Percentiles rank a stretch among this genome's conserved stretches.
Evolutionary conservation across 768 basidiomycete species (phyloP).

Genomic region (Epithele typhae): DNA sequence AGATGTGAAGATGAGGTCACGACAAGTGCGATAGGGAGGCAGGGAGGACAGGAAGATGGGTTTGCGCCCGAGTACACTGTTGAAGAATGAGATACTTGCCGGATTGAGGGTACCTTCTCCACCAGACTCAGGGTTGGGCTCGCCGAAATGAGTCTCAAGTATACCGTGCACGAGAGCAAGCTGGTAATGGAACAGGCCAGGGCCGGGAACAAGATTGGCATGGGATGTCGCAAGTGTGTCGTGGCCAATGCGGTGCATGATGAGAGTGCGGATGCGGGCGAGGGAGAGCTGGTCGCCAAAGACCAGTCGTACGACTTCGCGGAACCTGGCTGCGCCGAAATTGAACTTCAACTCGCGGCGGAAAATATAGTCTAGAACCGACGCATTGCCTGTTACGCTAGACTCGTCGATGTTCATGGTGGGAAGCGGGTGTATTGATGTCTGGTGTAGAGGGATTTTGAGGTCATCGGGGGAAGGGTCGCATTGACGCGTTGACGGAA

Average conservation of each 20-base stretch:
- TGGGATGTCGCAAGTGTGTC: slow-evolving; percentile 23
- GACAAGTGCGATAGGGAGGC: slow-evolving; percentile 25
- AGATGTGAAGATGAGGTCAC: slow-evolving; percentile 27
- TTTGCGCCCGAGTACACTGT: too few relatives aligned
- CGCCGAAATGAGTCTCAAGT: too few relatives aligned
- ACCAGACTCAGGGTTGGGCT: too few relatives aligned
- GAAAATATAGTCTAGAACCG: slow-evolving; percentile 27
- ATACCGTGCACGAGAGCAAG: slow-evolving; percentile 30
- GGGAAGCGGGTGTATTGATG: slow-evolving; percentile 25
- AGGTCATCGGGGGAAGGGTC: too few relatives aligned
- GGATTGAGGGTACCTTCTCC: too few relatives aligned
- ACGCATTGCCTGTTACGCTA: slow-evolving; percentile 29
- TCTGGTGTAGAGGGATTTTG: slow-evolving; percentile 27
- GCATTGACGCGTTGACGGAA: too few relatives aligned
- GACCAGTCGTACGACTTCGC: slow-evolving; percentile 6
- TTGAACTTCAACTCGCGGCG: slow-evolving; percentile 20
- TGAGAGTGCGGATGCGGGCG: slow-evolving; percentile 23
- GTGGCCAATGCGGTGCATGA: slow-evolving; percentile 28
- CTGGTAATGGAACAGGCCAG: slow-evolving; percentile 35
- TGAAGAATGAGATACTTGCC: too few relatives aligned
- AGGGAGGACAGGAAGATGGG: slow-evolving; percentile 25
- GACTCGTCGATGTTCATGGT: slow-evolving; percentile 36
- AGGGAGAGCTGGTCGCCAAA: slow-evolving; percentile 30
- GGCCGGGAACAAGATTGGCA: slow-evolving; percentile 23
- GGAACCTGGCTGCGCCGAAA: not conserved